A percentile compares a stretch with the other conserved stretches of the same genome.
These are phyloP conservation scores for Eurotiales sp. DNA, from an alignment of 2,329 filamentous ascomycete genomes.

Conservation along the genomic window DNA sequence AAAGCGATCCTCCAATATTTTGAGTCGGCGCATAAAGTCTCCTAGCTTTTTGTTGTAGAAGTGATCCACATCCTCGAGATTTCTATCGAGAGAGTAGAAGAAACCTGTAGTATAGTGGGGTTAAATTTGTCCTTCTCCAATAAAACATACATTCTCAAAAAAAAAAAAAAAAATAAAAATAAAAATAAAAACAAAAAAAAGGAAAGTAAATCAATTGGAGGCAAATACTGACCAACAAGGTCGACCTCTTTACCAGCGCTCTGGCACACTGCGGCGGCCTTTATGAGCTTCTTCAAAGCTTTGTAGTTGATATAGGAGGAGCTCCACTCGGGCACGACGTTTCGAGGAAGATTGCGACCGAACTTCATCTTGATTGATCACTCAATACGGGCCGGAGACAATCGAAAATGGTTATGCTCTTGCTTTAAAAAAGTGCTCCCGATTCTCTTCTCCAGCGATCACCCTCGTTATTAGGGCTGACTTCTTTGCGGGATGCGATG, in stretches of 20 bases:
- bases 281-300: constrained; percentile 86
- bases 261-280: constrained; percentile 63
- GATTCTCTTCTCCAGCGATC: not conserved
- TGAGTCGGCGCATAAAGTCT: constrained; percentile 78
- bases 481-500: not conserved
- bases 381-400: not conserved
- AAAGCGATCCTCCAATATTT: constrained; percentile 83
- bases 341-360: constrained; percentile 46
- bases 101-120: constrained; percentile 62
- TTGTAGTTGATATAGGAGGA: constrained; percentile 51
- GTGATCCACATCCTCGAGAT: constrained; percentile 91
- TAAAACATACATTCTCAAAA: no score
- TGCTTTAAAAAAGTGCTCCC: not conserved
- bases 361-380: constrained; percentile 44
- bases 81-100: constrained; percentile 93
- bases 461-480: not conserved
- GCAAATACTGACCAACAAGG: constrained; percentile 71
- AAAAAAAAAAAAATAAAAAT: no score
- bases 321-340: constrained; percentile 51
- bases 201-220: constrained; percentile 24
- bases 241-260: constrained; percentile 73
- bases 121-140: no score
- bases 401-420: not conserved
- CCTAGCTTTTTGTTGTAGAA: constrained; percentile 97
- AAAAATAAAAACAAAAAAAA: constrained; percentile 15